Conservation (phyloP, 1,284 basidiomycete genomes). For the Ustilago cynodontis region DNA sequence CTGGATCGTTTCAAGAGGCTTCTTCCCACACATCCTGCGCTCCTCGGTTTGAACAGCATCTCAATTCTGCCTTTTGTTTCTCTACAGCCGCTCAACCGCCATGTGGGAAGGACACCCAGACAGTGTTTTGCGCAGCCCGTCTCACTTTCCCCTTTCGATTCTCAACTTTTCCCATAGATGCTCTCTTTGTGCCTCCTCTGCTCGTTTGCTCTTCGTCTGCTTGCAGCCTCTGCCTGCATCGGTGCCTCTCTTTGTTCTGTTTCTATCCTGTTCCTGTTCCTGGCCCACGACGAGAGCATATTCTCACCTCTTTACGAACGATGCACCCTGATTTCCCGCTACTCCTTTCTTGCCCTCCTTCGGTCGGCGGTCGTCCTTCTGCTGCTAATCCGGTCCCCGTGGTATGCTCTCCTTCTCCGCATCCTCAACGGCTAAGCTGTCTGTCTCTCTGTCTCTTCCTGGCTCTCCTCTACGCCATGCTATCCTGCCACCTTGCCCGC, state of each 20-base stretch:
- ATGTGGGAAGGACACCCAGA: constrained; percentile 17
- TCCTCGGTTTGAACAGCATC: background rate
- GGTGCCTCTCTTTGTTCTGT: constrained; percentile 4
- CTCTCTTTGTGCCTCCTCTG: too few relatives aligned
- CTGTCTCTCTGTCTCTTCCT: background rate
- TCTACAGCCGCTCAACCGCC: constrained; percentile 14
- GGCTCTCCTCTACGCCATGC: constrained; percentile 5
- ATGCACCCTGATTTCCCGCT: constrained; percentile 12
- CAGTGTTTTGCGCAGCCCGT: background rate
- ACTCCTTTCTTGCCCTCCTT: background rate
- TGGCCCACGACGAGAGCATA: constrained; percentile 5
- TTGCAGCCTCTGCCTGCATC: background rate
- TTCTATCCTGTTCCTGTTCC: constrained; percentile 13
- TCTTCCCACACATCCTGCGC: constrained; percentile 11
- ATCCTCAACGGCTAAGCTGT: constrained; percentile 1
- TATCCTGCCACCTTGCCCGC: background rate
- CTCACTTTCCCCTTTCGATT: constrained; percentile 19
- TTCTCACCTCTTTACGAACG: background rate
- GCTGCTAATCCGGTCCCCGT: constrained; percentile 16
- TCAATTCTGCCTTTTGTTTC: background rate
- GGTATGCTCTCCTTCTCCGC: constrained; percentile 8
- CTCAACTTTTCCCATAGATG: background rate
- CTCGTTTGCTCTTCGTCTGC: background rate
- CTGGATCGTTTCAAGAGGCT: constrained; percentile 12
- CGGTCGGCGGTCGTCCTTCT: background rate